phyloP scores from a whole-genome alignment of 176 grass and related monocot genomes.

The Chrysopogon serrulatus region DNA sequence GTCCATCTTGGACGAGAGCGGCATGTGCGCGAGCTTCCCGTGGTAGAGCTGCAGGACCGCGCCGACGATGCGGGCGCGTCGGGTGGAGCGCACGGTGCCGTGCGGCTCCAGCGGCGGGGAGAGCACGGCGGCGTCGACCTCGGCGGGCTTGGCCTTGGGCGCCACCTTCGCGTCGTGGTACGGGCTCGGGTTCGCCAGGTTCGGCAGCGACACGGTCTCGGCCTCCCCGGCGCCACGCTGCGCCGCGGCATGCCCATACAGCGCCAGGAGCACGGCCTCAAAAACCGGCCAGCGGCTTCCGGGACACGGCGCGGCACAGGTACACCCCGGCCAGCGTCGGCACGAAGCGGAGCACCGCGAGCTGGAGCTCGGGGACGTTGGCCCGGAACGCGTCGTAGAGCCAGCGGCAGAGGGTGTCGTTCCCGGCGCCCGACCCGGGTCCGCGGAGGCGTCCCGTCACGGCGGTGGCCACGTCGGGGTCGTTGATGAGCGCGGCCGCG shows the following conservation, averaged over 20 bases:
- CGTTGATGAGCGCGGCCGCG: constrained; percentile 49
- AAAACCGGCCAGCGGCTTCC: constrained; percentile 71
- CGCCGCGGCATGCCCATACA: constrained; percentile 62
- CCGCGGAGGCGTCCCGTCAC: constrained; percentile 37
- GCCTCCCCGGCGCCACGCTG: constrained; percentile 37
- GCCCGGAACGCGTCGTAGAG: constrained; percentile 85
- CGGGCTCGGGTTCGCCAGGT: constrained; percentile 49
- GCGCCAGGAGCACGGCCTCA: constrained; percentile 74
- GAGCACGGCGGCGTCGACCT: constrained; percentile 40
- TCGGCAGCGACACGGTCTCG: constrained; percentile 49
- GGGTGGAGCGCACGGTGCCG: constrained; percentile 60
- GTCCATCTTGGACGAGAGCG: constrained; percentile 60
- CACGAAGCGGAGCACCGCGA: constrained; percentile 60
- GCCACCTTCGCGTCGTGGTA: constrained; percentile 55
- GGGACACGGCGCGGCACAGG: constrained; percentile 48
- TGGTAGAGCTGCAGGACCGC: constrained; percentile 75
- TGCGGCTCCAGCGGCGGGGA: constrained; percentile 62
- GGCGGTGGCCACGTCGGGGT: constrained; percentile 24
- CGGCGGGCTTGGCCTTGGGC: constrained; percentile 24
- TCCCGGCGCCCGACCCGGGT: constrained; percentile 42
- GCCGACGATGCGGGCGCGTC: constrained; percentile 59
- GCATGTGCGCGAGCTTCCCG: constrained; percentile 61
- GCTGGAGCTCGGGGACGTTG: constrained; percentile 50
- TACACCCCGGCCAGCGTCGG: constrained; percentile 67
- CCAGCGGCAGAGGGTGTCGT: constrained; percentile 68